Base-by-base conservation (phyloP, 2,329 filamentous ascomycete genomes). In the Alternaria solani region DNA sequence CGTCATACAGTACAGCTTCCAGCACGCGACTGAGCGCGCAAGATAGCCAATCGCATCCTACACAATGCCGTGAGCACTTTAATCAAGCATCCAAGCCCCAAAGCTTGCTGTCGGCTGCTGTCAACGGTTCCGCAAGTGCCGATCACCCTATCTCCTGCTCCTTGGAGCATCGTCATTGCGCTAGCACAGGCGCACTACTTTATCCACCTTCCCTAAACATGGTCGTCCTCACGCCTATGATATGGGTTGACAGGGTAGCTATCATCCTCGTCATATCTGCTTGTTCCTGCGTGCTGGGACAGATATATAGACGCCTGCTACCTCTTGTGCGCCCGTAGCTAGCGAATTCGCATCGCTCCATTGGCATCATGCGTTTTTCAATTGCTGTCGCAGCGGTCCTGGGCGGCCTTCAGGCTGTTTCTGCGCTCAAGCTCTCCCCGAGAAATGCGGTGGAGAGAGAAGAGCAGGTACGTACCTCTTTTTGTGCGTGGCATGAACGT, bases 161-260 rank as follows among this genome's bases (percentile, higher is more conserved):
- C 16, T 62, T 74, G 32, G 44, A 70, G 72, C 51, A 54, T 59
- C 57, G 36, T 51, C 34, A 36, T 43, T 49, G 47, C 46, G n/a
- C 42, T 64, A 52, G 46, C 55, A 57, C 54, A 43, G 62, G 48
- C 54, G 59, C 52, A 54, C 58, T 65, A 57, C 60, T 57, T 62
- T 63, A 65, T 57, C 65, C 62, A 74, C 72, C 71, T 75, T 71
- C 72, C 71, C 43, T 43, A 74, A 70, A 49, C 54, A 71, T 61
- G 59, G 57, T 16, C 23, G 14, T 57, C 49, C 55, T 47, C 53
- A 52, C 54, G 32, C 43, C 32, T 39, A 48, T 49, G 66, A 65
- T 58, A 63, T 59, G 59, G 30, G 30, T 8, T 30, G 28, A 25
- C 54, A 48, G 36, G 54, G 43, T 49, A 61, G 54, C 16, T 48